phyloP scores from a whole-genome alignment of 257 asterid genomes.

The Agastache rugosa region DNA sequence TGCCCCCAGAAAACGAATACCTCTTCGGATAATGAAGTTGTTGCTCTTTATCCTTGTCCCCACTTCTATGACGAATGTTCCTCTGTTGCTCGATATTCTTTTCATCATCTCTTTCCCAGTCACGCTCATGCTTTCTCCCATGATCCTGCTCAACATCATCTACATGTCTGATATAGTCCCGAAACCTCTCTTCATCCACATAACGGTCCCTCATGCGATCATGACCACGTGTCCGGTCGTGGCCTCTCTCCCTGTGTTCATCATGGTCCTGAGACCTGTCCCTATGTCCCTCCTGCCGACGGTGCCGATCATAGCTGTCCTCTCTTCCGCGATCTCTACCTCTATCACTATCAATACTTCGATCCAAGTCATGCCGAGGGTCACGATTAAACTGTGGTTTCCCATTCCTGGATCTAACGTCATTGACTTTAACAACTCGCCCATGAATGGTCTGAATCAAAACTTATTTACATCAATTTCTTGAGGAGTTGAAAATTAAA shows the following conservation, averaged over 20 bases:
- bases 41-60: slow-evolving; percentile 53
- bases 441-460: slow-evolving; percentile 72
- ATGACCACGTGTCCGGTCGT: slow-evolving; percentile 48
- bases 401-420: slow-evolving; percentile 68
- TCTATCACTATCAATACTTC: slow-evolving; percentile 53
- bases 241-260: slow-evolving; percentile 59
- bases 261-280: slow-evolving; percentile 59
- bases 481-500: slow-evolving; percentile 25
- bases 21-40: slow-evolving; percentile 48
- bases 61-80: slow-evolving; percentile 52
- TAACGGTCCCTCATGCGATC: slow-evolving; percentile 54
- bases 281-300: slow-evolving; percentile 52
- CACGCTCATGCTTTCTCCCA: slow-evolving; percentile 61
- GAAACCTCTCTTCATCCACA: slow-evolving; percentile 56
- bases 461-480: slow-evolving; percentile 31
- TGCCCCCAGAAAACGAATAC: slow-evolving; percentile 33
- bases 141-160: slow-evolving; percentile 52
- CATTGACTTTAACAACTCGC: slow-evolving; percentile 72
- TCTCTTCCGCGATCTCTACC: slow-evolving; percentile 63
- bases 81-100: slow-evolving; percentile 54
- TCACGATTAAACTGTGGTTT: slow-evolving; percentile 64
- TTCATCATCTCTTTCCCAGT: slow-evolving; percentile 62
- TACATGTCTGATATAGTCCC: slow-evolving; percentile 43
- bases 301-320: slow-evolving; percentile 48
- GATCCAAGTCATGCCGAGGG: slow-evolving; percentile 56